Base-by-base conservation (phyloP, 202 grass and related monocot genomes). In the Setaria italica region DNA sequence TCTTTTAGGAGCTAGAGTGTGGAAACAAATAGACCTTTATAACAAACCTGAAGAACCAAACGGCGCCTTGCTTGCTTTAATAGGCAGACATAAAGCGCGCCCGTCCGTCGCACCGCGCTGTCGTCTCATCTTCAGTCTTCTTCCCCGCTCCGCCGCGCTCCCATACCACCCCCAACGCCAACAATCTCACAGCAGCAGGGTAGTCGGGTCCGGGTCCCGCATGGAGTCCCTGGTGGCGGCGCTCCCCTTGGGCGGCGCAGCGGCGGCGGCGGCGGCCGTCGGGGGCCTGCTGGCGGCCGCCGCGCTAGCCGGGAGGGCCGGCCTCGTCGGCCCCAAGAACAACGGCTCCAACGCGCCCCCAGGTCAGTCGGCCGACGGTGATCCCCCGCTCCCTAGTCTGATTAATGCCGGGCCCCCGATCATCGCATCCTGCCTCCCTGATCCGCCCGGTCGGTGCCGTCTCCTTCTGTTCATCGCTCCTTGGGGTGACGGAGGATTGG, bases 291-390 rank as follows among this genome's bases (percentile, higher is more conserved):
- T 62, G 57, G 66, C 79, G 0, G 70, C 70, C 4, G 78, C 85
- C 29, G 78, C 59, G 70, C 16, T 87, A 60, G 48, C 70, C 16
- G 85, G 46, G 41, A 67, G 49, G 85, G 47, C 19, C 85, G 78
- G 49, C 50, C 21, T 57, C 50, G 19, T 70, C 32, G 21, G 58
- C 7, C 1, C 9, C 7, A 72, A 55, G 70, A 74, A 55, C 11
- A 74, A 20, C 11, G 19, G 42, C 21, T 51, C 25, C 70, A 82
- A 87, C 85, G 70, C 70, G 21, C 78, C 78, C 37, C 78, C 85
- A 58, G 78, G 78, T 87, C 9, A 29, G 84, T 17, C 72, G 10
- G 48, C 30, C 15, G 1, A 0, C 37, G 17, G 75, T 9, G 51
- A 57, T 21, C 53, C 11, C 34, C 34, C 20, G 3, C 11, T 42